Percentiles rank a stretch among this genome's conserved stretches.
Conservation (phyloP, 1,284 basidiomycete genomes). For the Apiotrichum brassicae region DNA sequence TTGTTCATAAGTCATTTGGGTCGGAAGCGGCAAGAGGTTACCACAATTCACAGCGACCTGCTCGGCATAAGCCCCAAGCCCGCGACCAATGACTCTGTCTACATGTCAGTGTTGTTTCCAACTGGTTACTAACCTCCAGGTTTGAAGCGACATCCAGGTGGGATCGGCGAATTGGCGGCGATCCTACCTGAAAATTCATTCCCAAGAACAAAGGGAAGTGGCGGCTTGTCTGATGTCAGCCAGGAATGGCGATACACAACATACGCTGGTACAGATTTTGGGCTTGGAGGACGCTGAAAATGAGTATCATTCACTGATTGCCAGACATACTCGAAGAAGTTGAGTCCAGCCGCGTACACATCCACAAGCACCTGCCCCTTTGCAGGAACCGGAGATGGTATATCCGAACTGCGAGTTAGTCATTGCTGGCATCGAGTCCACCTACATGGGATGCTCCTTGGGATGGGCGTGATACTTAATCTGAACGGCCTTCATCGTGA, state of each 20-base stretch:
- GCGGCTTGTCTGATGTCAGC: slow-evolving; percentile 54
- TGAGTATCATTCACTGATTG: neutral
- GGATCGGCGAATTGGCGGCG: slow-evolving; percentile 67
- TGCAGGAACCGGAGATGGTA: slow-evolving; percentile 55
- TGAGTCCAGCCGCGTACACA: slow-evolving; percentile 53
- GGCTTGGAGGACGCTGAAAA: slow-evolving; percentile 65
- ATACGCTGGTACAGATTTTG: slow-evolving; percentile 77
- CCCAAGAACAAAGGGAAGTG: slow-evolving; percentile 75
- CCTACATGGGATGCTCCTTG: slow-evolving; percentile 35
- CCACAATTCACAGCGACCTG: slow-evolving; percentile 56
- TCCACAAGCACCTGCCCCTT: slow-evolving; percentile 69
- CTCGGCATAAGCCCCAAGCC: slow-evolving; percentile 70
- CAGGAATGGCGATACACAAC: neutral
- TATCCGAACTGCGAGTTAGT: slow-evolving; percentile 42
- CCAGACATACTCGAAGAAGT: slow-evolving; percentile 38
- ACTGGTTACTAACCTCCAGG: slow-evolving; percentile 51
- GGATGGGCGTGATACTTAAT: slow-evolving; percentile 70
- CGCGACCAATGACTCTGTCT: slow-evolving; percentile 84
- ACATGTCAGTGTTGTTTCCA: neutral
- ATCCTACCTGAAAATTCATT: slow-evolving; percentile 81
- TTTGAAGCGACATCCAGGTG: slow-evolving; percentile 69
- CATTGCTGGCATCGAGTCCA: neutral
- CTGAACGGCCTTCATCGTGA: slow-evolving; percentile 70
- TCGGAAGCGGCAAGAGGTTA: slow-evolving; percentile 56
- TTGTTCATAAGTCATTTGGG: slow-evolving; percentile 61